Evolutionary conservation across 2,329 filamentous ascomycete genomes (phyloP).

Genomic region (Aureobasidium sp.): DNA sequence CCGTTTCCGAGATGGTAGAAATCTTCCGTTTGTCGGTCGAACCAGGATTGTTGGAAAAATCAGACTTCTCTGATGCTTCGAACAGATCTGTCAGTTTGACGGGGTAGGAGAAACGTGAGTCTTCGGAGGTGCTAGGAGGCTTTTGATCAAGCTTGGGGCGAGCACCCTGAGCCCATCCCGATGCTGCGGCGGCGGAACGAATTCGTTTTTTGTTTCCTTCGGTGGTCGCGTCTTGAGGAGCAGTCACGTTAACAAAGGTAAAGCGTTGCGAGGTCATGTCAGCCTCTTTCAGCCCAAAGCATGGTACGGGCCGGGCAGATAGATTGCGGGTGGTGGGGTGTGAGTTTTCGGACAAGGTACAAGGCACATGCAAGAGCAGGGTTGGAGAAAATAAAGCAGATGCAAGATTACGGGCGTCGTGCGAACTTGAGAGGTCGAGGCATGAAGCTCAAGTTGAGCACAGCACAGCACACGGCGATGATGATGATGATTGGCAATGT

Average conservation of each 20-base stretch:
- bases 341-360: background rate
- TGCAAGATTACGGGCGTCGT: background rate
- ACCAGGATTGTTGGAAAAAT: background rate
- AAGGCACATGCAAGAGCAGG: background rate
- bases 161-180: slow-evolving; percentile 20
- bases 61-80: background rate
- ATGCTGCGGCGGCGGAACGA: slow-evolving; percentile 21
- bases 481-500: background rate
- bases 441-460: background rate
- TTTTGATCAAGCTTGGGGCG: slow-evolving; percentile 14
- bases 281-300: background rate
- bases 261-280: slow-evolving; percentile 12
- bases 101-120: background rate
- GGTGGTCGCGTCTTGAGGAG: slow-evolving; percentile 18
- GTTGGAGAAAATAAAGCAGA: background rate
- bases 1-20: background rate
- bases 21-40: background rate
- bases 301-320: background rate
- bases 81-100: background rate
- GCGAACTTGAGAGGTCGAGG: background rate
- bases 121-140: background rate
- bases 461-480: background rate
- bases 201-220: slow-evolving; percentile 24
- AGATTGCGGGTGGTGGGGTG: background rate
- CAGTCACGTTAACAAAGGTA: slow-evolving; percentile 24